phyloP scores from a whole-genome alignment of 768 basidiomycete species.

The Bullera alba region DNA sequence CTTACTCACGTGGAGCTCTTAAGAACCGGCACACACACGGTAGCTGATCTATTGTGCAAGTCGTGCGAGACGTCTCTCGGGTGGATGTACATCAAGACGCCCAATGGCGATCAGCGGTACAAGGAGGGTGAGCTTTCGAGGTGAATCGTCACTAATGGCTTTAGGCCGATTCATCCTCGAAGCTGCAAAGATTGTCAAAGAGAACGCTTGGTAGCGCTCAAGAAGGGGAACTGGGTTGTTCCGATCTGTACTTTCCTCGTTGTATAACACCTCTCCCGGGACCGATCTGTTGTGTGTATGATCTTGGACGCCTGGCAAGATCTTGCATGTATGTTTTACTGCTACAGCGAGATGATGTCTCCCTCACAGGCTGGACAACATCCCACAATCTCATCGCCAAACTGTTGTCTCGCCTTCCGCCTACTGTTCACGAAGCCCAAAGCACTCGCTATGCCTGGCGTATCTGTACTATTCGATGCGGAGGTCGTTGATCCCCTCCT shows the following conservation, averaged over 20 bases:
- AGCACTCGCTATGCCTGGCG: background rate
- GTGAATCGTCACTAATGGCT: background rate
- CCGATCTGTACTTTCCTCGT: background rate
- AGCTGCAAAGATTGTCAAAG: conserved; percentile 42
- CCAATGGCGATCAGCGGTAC: conserved; percentile 42
- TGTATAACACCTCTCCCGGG: background rate
- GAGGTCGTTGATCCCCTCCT: background rate
- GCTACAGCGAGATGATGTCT: conserved; percentile 38
- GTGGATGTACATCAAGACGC: conserved; percentile 44
- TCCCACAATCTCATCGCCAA: conserved; percentile 43
- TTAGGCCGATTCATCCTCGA: conserved; percentile 43
- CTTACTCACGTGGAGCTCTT: no score
- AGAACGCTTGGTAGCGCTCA: conserved; percentile 39
- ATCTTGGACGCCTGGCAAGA: no score
- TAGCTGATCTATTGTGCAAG: conserved; percentile 39
- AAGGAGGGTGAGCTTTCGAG: conserved; percentile 38
- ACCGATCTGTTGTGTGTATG: background rate
- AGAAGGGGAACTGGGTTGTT: background rate
- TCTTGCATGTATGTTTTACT: background rate
- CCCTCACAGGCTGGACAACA: conserved; percentile 43
- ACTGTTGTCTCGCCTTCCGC: conserved; percentile 15
- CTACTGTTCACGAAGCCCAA: background rate
- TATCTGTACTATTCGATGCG: background rate
- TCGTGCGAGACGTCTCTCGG: conserved; percentile 33
- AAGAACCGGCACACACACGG: conserved; percentile 44